Percentiles rank a stretch among this genome's conserved stretches.
phyloP scores from a whole-genome alignment of 768 basidiomycete species.

The Cytidiella melzeri region DNA sequence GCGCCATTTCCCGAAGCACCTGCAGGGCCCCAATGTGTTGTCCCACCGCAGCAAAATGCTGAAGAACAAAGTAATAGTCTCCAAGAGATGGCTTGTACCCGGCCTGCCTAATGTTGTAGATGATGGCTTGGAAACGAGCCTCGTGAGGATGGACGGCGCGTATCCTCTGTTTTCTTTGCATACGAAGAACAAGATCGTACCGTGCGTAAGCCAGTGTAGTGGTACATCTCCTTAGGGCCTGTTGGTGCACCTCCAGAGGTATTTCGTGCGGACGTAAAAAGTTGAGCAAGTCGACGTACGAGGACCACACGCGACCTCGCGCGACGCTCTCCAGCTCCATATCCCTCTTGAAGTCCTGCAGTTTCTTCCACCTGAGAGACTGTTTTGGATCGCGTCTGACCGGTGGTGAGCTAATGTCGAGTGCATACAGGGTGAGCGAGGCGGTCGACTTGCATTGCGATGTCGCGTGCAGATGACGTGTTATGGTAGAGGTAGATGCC shows the following conservation, averaged over 20 bases:
- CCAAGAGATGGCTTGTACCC: slow-evolving; percentile 41
- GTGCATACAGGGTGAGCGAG: neutral
- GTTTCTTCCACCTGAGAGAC: slow-evolving; percentile 10
- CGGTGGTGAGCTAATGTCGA: neutral
- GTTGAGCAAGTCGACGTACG: slow-evolving; percentile 53
- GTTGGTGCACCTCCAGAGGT: slow-evolving; percentile 62
- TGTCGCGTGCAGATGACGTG: slow-evolving; percentile 3
- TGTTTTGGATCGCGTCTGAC: neutral
- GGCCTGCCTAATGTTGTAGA: slow-evolving; percentile 60
- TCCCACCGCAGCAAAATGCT: slow-evolving; percentile 74
- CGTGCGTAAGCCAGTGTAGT: slow-evolving; percentile 42
- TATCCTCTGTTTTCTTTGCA: slow-evolving; percentile 33
- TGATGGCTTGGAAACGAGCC: slow-evolving; percentile 56
- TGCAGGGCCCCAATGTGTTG: slow-evolving; percentile 53
- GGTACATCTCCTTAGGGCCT: slow-evolving; percentile 63
- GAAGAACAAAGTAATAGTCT: slow-evolving; percentile 72
- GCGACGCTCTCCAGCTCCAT: slow-evolving; percentile 5
- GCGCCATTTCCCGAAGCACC: slow-evolving; percentile 55
- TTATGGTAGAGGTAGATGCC: neutral
- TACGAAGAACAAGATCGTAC: slow-evolving; percentile 33
- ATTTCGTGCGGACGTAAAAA: slow-evolving; percentile 41
- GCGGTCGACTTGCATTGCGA: neutral
- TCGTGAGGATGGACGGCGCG: slow-evolving; percentile 51
- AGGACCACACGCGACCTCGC: slow-evolving; percentile 55
- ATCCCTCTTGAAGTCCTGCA: slow-evolving; percentile 10